These are phyloP conservation scores for Albifimbria verrucaria DNA, from an alignment of 2,329 filamentous ascomycete genomes.

Conservation along the genomic window DNA sequence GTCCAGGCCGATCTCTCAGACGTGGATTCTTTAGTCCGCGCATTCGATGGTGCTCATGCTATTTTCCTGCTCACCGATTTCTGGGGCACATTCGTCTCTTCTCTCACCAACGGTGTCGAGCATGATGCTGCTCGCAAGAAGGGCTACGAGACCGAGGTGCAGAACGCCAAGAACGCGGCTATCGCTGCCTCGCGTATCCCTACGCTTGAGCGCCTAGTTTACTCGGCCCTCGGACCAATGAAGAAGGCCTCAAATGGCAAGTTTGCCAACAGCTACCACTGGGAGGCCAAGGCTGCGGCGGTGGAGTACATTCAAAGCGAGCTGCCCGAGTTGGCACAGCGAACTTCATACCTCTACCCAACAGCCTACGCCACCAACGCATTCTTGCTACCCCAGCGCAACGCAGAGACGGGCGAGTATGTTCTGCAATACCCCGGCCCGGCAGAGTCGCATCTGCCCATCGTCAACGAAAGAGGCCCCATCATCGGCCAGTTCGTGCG, in stretches of 20 bases:
- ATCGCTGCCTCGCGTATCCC: conserved; percentile 41
- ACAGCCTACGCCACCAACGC: conserved; percentile 18
- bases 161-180: conserved; percentile 51
- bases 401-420: conserved; percentile 25
- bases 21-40: conserved; percentile 29
- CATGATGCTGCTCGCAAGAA: conserved; percentile 29
- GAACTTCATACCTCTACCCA: conserved; percentile 28
- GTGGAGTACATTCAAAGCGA: conserved; percentile 39
- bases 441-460: conserved; percentile 26
- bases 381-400: conserved; percentile 17
- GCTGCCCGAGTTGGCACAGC: conserved; percentile 37
- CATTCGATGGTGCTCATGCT: conserved; percentile 38
- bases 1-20: conserved; percentile 42
- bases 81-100: conserved; percentile 40
- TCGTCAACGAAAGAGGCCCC: conserved; percentile 34
- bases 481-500: conserved; percentile 39
- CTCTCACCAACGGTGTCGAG: conserved; percentile 32
- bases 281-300: conserved; percentile 47
- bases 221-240: conserved; percentile 47
- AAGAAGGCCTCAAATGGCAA: conserved; percentile 38
- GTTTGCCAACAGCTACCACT: conserved; percentile 43
- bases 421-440: conserved; percentile 24
- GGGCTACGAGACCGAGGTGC: conserved; percentile 42
- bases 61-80: conserved; percentile 54
- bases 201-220: conserved; percentile 41